Evolutionary conservation across 169 alveolate species (phyloP).

Genomic region (Eimeria maxima): DNA sequence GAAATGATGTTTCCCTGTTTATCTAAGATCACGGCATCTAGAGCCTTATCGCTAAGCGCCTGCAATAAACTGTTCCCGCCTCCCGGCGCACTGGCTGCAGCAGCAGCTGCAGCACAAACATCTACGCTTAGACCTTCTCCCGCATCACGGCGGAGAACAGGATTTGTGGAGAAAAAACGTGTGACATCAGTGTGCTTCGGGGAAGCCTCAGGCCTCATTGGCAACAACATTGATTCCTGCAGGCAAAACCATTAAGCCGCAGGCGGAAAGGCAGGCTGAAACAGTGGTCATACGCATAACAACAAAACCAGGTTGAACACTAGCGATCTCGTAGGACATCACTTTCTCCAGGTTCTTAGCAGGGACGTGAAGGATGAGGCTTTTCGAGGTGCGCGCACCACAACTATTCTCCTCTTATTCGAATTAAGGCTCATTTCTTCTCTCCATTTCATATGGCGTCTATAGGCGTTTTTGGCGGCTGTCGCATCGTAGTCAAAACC

Average conservation of each 20-base stretch:
- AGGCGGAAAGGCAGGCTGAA: not conserved
- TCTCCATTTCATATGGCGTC: conserved; percentile 79
- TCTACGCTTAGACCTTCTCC: not conserved
- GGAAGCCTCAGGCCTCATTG: conserved; percentile 74
- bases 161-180: conserved; percentile 74
- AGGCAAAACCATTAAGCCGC: not conserved
- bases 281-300: not conserved
- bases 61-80: conserved; percentile 46
- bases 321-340: not conserved
- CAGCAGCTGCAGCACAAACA: conserved; percentile 58
- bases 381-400: conserved; percentile 8
- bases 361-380: not conserved
- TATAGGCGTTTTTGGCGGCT: conserved; percentile 75
- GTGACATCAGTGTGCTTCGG: conserved; percentile 68
- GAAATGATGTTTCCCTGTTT: conserved; percentile 80
- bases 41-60: conserved; percentile 63
- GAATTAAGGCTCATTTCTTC: conserved; percentile 24
- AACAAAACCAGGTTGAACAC: not conserved
- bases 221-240: conserved; percentile 73
- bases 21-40: conserved; percentile 74
- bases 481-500: conserved; percentile 72
- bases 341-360: not conserved
- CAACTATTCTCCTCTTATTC: conserved; percentile 44
- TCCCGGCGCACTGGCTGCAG: conserved; percentile 65
- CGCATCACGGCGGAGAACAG: conserved; percentile 57